Conservation (phyloP, 2,329 filamentous ascomycete species). For the Dactylellina parvicollis region DNA sequence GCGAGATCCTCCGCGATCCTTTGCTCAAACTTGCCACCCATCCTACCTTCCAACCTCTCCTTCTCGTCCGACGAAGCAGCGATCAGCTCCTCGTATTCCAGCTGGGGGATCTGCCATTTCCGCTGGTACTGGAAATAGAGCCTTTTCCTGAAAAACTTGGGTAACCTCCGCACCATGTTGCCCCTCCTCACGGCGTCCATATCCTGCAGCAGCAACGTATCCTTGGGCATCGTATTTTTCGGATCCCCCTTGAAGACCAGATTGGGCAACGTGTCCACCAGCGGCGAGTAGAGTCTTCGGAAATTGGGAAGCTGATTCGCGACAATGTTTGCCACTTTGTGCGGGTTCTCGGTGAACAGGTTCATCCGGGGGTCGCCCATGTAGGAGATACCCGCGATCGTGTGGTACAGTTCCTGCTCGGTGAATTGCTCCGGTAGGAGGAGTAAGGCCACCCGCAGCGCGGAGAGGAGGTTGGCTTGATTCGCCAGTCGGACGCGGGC, state of each 20-base stretch:
- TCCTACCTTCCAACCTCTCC: slow-evolving; percentile 74
- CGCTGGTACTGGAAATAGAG: slow-evolving; percentile 95
- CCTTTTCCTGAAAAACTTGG: slow-evolving; percentile 83
- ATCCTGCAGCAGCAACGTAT: slow-evolving; percentile 80
- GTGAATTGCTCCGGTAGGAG: slow-evolving; percentile 85
- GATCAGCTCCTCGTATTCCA: slow-evolving; percentile 87
- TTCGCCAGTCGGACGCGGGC: slow-evolving; percentile 91
- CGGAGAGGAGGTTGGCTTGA: slow-evolving; percentile 92
- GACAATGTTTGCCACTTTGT: slow-evolving; percentile 94
- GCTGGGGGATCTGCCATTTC: slow-evolving; percentile 83
- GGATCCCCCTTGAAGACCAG: slow-evolving; percentile 76
- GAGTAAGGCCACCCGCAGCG: slow-evolving; percentile 86
- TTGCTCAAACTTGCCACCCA: slow-evolving; percentile 82
- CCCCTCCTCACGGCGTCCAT: slow-evolving; percentile 90
- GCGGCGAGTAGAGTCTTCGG: slow-evolving; percentile 85
- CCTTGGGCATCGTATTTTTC: slow-evolving; percentile 62
- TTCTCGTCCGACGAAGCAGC: slow-evolving; percentile 77
- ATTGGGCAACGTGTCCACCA: slow-evolving; percentile 90
- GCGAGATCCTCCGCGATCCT: slow-evolving; percentile 78
- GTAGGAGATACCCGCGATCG: slow-evolving; percentile 92
- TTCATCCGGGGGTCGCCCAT: slow-evolving; percentile 96
- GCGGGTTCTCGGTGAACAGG: slow-evolving; percentile 86
- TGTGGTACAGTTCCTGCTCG: slow-evolving; percentile 86
- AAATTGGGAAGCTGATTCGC: slow-evolving; percentile 91
- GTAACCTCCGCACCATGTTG: slow-evolving; percentile 95